Evolutionary conservation across 257 asterid species (phyloP), one percentile per base, ranked within the genome.

Genomic region (Echites panduratus): DNA sequence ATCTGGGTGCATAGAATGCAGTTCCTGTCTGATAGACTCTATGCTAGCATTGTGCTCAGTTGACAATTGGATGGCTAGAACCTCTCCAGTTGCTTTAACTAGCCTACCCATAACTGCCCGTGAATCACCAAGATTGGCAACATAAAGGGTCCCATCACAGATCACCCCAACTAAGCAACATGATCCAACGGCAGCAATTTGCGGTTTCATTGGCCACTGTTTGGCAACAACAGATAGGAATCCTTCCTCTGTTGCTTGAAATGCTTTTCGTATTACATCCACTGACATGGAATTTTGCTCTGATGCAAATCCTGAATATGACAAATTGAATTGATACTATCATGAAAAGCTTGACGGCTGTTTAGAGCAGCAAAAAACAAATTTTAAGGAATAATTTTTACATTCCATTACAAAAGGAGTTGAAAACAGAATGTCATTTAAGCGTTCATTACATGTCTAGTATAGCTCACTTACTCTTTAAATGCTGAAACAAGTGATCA

Each of bases 211-310:
- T 38, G 81, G 79, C 85, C 85, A 84, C 76, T 76, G 81, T 71
- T 78, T 78, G 8, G 83, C 22, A 54, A 84, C 88, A 22, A 79
- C 32, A 9, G 86, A 82, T 35, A 77, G 58, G 71, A 84, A 82
- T 66, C 83, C 86, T 43, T 84, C 88, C 44, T 84, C 88, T 38
- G 86, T 84, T 63, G 88, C 88, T 75, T 79, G 84, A 77, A 84
- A 82, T 11, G 86, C 86, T 73, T 82, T 84, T 7, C 77, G 79
- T 61, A 84, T 77, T 12, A 80, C 85, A 20, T 84, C 88, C 14
- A 67, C 86, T n/a, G 88, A 84, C 88, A 82, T 80, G 58, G 85
- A 73, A 32, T 73, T 73, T 56, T 82, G 85, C 74, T 84, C 88
- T 3, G 82, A 71, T n/a, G 85, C 67, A 61, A 73, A 82, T 76